Evolutionary conservation across 306 rosid genomes (phyloP), one percentile per base, ranked within the genome.

Genomic region (Alnus rubra): DNA sequence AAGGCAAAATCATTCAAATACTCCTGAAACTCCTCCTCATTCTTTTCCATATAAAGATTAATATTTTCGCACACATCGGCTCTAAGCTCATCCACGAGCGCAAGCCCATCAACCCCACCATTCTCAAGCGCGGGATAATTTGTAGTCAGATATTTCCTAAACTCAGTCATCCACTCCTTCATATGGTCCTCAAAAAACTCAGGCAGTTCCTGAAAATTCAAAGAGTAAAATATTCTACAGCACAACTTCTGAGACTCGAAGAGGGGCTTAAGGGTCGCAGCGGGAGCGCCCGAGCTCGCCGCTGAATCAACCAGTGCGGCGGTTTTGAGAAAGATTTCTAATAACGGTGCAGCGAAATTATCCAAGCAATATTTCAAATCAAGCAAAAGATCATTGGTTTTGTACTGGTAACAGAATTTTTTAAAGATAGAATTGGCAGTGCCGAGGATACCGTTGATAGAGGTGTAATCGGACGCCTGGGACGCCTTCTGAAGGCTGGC

Each of bases 121-220:
- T 73, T 80, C 89, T 95, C 99, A 28, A 95, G 94, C 6, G 80
- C 76, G 1, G 92, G 93, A 73, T 95, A 95, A 67, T 71, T 77
- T 7, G 88, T 82, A 7, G 88, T 88, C 0, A 95, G 87, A 44
- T 93, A 95, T 64, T 93, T 93, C 54, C 85, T 33, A 74, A 91
- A 90, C 82, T 93, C 98, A 49, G 74, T 75, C 97, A 95, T 91
- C 98, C 98, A 95, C 87, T 93, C 99, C 28, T 86, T 88, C 97
- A 95, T 95, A 74, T 95, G 99, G 79, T 95, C 98, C 97, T 93
- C 97, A 45, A 95, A 95, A 74, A 88, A 93, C 88, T 95, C 96
- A 0, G 99, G 99, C 19, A 95, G 86, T 83, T 95, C 99, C 71
- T 95, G 99, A 79, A 89, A 93, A 79, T 93, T 95, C 83, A 95